Evolutionary conservation across 352 stramenopile species (phyloP).

Genomic region (Phytophthora hybrid): DNA sequence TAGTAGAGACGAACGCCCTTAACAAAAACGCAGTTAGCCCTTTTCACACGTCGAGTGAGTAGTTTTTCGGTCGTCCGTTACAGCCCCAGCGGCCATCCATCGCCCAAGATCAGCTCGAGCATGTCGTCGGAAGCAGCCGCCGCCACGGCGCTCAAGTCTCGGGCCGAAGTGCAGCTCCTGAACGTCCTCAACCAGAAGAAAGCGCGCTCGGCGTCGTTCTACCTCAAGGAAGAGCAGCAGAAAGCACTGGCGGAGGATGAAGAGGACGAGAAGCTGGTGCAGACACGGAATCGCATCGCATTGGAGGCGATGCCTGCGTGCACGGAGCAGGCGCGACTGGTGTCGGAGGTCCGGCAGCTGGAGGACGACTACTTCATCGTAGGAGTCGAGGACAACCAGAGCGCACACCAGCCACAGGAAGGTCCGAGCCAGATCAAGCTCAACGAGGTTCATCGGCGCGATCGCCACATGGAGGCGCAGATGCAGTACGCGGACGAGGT

Average conservation of each 20-base stretch:
- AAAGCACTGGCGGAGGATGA: conserved; percentile 31
- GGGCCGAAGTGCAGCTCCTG: conserved; percentile 62
- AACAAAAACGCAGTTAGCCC: conserved; percentile 18
- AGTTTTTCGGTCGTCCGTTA: conserved; percentile 38
- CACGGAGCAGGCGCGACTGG: conserved; percentile 53
- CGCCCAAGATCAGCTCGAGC: not conserved
- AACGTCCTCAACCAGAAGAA: conserved; percentile 62
- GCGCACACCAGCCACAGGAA: not conserved
- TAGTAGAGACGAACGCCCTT: not conserved
- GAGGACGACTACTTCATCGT: conserved; percentile 50
- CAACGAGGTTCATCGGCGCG: conserved; percentile 63
- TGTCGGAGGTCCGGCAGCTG: conserved; percentile 65
- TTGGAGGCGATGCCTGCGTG: conserved; percentile 18
- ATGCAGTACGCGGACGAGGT: conserved; percentile 57
- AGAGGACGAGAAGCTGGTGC: conserved; percentile 24
- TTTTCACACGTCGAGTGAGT: conserved; percentile 4
- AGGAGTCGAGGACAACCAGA: conserved; percentile 17
- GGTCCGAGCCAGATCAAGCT: conserved; percentile 56
- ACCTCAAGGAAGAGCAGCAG: conserved; percentile 57
- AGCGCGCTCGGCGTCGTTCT: conserved; percentile 47
- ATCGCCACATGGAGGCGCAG: conserved; percentile 65
- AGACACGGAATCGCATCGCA: conserved; percentile 25
- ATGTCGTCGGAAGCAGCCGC: conserved; percentile 28
- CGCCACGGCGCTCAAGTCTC: conserved; percentile 53
- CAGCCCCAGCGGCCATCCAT: conserved; percentile 15